Evolutionary conservation across 441 rosid species (phyloP), one percentile per base, ranked within the genome.

Genomic region (California macrophylla): DNA sequence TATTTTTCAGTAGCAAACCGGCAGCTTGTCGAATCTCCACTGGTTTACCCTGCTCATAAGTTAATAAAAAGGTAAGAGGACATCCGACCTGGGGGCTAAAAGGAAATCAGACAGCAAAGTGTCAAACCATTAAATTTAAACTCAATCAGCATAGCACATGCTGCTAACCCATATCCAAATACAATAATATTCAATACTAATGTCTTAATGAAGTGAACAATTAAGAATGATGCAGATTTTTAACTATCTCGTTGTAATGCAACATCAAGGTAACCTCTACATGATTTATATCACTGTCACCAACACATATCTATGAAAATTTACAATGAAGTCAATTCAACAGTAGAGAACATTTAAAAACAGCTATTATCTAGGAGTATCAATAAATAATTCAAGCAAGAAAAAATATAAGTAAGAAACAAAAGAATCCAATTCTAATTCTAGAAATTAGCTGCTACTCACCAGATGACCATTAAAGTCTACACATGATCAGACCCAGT

Each of bases 1-100:
- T 92, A 76, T 96, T 96, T 66, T 96, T 96, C 82, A 96, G 73
- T 34, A 92, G 85, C 82, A 96, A 79, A 64, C 99, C 99, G 72
- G 99, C 97, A 70, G 97, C 99, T 81, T 96, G 99, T 61, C 98
- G 90, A 74, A 93, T 73, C 85, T 93, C 99, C 61, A 89, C 82
- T 1, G 97, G 84, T 81, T 85, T 91, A 18, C 92, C 94, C 99
- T 95, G 83, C 25, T 54, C 61, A 54, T 54, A 23, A 23, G 61
- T 54, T 54, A 23, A 54, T 54, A 54, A 54, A 9, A 21, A 54
- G 26, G 25, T 54, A 54, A 54, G 25, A 20, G 26, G 13, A 18
- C 26, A 1, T 54, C 4, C 26, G 15, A 54, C 3, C 12, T 21
- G 61, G 20, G 15, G 26, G 0, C 0, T 2, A 2, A 18, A 54